Base-by-base conservation (phyloP, 1,139 yeast species). In the Suhomyces atakaporum region DNA sequence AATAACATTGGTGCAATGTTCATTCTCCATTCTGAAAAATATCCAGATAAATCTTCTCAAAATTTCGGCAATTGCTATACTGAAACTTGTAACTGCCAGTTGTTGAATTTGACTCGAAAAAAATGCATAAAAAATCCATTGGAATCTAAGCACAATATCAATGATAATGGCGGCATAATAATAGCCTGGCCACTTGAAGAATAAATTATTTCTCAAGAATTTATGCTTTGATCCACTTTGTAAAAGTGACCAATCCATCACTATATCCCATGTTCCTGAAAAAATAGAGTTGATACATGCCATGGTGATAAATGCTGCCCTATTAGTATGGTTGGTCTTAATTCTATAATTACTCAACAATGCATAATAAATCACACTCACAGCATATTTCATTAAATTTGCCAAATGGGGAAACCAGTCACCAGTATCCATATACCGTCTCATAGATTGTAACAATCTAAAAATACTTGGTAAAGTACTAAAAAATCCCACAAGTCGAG, bases 361-460 rank as follows among this genome's bases (percentile, higher is more conserved):
- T 51, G 81, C 77, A 59, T 86, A 83, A 60, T 86, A 88, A 16
- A 77, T 48, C 3, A 86, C 74, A 2, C 89, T 75, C 23, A 84
- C 62, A 1, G 75, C 54, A 57, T 90, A 92, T 58, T 92, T 92
- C 29, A 70, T 52, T 73, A 88, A 87, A 54, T 92, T 92, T n/a
- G 96, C 92, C 43, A 92, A 64, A 71, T 92, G 99, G 1, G 99
- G 99, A 56, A 92, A 94, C 85, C 90, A 83, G 53, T 90, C 96
- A 1, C 95, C 92, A 0, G 97, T 84, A 55, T 92, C 99, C 33
- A 82, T 77, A 58, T 75, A 92, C 75, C 99, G 95, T 50, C 99
- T 70, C 20, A 84, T 58, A 61, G 98, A 92, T 58, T 92, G 99
- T 37, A 90, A 58, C 36, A 85, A 77, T 63, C 99, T 84, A 88